Percentiles rank a stretch among this genome's conserved stretches.
These are phyloP conservation scores for Phaeosphaeria sp. DNA, from an alignment of 2,329 filamentous ascomycete species.

Conservation along the genomic window DNA sequence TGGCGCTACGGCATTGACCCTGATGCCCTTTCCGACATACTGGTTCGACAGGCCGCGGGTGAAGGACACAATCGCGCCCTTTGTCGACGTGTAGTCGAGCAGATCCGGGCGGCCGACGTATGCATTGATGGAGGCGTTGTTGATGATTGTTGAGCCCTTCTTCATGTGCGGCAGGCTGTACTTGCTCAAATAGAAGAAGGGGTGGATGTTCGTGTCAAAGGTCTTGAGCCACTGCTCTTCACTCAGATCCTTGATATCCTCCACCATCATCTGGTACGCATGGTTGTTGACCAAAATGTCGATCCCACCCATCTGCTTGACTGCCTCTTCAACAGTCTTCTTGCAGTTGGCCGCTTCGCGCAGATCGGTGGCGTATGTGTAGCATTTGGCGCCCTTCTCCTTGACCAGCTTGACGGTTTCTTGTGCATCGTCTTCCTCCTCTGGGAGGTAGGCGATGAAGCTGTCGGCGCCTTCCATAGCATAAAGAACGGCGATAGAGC, in stretches of 20 bases:
- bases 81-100: slow-evolving; percentile 81
- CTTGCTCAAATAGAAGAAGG: slow-evolving; percentile 81
- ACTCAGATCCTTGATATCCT: slow-evolving; percentile 72
- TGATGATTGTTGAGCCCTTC: slow-evolving; percentile 78
- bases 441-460: slow-evolving; percentile 74
- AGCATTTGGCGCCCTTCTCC: slow-evolving; percentile 68
- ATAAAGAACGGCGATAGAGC: slow-evolving; percentile 76
- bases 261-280: slow-evolving; percentile 75
- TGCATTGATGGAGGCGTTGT: slow-evolving; percentile 83
- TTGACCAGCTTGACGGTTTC: slow-evolving; percentile 76
- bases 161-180: slow-evolving; percentile 78
- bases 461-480: slow-evolving; percentile 81
- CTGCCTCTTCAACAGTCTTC: slow-evolving; percentile 70
- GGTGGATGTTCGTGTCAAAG: slow-evolving; percentile 84
- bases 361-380: slow-evolving; percentile 70
- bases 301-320: slow-evolving; percentile 70
- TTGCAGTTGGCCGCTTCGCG: slow-evolving; percentile 71
- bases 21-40: slow-evolving; percentile 72
- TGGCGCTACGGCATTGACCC: slow-evolving; percentile 78
- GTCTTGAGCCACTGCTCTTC: slow-evolving; percentile 82
- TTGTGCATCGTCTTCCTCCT: slow-evolving; percentile 78
- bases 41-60: slow-evolving; percentile 80
- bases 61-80: slow-evolving; percentile 80
- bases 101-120: slow-evolving; percentile 82
- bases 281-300: slow-evolving; percentile 78